Evolutionary conservation across 164 flowering plant genomes (phyloP).

Genomic region (Macadamia tetraphylla): DNA sequence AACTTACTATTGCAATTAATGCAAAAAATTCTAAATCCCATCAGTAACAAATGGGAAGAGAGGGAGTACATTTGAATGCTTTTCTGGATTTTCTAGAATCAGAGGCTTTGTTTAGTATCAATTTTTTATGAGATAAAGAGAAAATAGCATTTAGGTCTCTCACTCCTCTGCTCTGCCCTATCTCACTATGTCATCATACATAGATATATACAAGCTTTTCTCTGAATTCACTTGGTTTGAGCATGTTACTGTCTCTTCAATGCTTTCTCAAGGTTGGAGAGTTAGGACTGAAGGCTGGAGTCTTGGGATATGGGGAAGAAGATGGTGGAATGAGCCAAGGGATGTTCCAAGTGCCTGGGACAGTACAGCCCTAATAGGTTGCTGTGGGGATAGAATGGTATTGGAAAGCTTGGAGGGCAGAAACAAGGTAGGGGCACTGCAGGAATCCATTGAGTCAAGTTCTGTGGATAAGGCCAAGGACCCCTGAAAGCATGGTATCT

Average conservation of each 20-base stretch:
- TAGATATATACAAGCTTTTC: slow-evolving; percentile 25
- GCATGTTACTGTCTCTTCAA: slow-evolving; percentile 47
- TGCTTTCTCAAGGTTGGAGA: slow-evolving; percentile 56
- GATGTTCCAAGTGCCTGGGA: slow-evolving; percentile 50
- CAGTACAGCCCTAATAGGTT: slow-evolving; percentile 53
- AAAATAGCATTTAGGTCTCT: background rate
- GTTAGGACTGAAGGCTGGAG: slow-evolving; percentile 25
- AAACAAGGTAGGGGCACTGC: slow-evolving; percentile 42
- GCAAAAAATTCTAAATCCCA: background rate
- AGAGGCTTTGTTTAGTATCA: too few relatives aligned
- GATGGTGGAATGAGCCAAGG: slow-evolving; percentile 45
- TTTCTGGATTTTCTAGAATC: too few relatives aligned
- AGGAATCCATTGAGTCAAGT: slow-evolving; percentile 29
- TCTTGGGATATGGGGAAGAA: slow-evolving; percentile 20
- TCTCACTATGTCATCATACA: slow-evolving; percentile 15
- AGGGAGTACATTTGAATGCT: background rate
- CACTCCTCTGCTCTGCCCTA: background rate
- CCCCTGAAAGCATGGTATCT: slow-evolving; percentile 41
- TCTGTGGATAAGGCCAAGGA: slow-evolving; percentile 61
- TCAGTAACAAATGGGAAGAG: background rate
- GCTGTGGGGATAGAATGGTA: slow-evolving; percentile 46
- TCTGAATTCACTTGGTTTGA: slow-evolving; percentile 22
- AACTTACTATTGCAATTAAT: background rate
- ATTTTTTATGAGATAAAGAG: too few relatives aligned
- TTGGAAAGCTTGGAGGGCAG: slow-evolving; percentile 44